Evolutionary conservation across 208 protist species (phyloP).

Genomic region (Crithidia acanthocephali): DNA sequence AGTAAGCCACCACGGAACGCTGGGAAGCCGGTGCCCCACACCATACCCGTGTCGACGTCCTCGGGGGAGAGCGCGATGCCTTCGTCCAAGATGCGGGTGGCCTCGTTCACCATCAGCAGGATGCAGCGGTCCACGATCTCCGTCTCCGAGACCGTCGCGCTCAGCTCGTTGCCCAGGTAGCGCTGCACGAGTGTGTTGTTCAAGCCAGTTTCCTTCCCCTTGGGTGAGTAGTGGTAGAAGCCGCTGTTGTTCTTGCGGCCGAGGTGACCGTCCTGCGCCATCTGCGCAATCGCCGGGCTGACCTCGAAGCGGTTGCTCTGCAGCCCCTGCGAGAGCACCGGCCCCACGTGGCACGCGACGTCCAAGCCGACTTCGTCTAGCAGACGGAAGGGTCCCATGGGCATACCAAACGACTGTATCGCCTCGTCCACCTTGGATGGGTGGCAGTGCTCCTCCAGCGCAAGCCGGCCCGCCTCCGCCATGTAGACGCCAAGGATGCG

Average conservation of each 20-base stretch:
- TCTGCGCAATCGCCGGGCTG: slow-evolving; percentile 43
- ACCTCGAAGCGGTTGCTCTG: slow-evolving; percentile 72
- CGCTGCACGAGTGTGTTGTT: slow-evolving; percentile 35
- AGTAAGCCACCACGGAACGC: slow-evolving; percentile 84
- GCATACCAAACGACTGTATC: slow-evolving; percentile 90
- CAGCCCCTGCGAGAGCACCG: slow-evolving; percentile 65
- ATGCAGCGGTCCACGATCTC: slow-evolving; percentile 87
- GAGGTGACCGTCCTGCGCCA: slow-evolving; percentile 68
- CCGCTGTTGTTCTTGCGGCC: slow-evolving; percentile 92
- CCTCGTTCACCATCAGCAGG: slow-evolving; percentile 90
- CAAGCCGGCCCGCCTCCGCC: slow-evolving; percentile 74
- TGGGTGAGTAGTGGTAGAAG: slow-evolving; percentile 87
- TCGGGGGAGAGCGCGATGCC: slow-evolving; percentile 64
- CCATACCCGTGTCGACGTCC: slow-evolving; percentile 88
- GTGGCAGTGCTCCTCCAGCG: slow-evolving; percentile 62
- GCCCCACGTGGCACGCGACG: slow-evolving; percentile 81
- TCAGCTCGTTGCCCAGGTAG: slow-evolving; percentile 44
- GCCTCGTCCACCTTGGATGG: slow-evolving; percentile 70
- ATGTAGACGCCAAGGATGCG: slow-evolving; percentile 89
- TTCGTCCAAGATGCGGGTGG: slow-evolving; percentile 71
- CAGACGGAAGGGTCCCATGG: slow-evolving; percentile 92
- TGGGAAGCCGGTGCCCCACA: slow-evolving; percentile 88
- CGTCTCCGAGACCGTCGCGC: slow-evolving; percentile 35
- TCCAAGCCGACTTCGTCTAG: slow-evolving; percentile 94
- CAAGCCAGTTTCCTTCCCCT: slow-evolving; percentile 69